These are phyloP conservation scores for Psilocybe sp. DNA, from an alignment of 768 basidiomycete species.

Conservation along the genomic window DNA sequence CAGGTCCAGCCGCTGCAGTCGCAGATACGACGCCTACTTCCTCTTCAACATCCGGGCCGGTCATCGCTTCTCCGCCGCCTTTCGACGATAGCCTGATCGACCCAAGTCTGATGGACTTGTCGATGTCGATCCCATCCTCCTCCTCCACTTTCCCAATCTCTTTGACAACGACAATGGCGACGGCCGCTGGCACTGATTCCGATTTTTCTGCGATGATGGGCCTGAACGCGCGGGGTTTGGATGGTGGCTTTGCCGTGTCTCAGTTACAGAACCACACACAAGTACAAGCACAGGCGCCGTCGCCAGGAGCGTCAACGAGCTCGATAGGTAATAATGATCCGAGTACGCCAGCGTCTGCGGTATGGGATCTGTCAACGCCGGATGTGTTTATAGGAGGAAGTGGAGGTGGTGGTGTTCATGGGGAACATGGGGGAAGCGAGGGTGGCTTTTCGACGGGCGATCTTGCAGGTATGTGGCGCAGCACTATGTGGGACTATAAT, in stretches of 20 bases:
- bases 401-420: too few relatives aligned
- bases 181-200: not conserved
- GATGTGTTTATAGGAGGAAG: conserved; percentile 28
- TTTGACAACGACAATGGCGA: not conserved
- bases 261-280: not conserved
- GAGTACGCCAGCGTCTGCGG: conserved; percentile 33
- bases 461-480: conserved; percentile 21
- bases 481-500: conserved; percentile 13
- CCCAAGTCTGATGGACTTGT: conserved; percentile 29
- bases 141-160: not conserved
- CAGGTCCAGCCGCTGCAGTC: not conserved
- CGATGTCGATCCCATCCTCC: conserved; percentile 18
- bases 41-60: not conserved
- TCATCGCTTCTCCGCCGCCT: not conserved
- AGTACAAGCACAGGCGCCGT: conserved; percentile 22
- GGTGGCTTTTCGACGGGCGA: not conserved
- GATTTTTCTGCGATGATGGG: not conserved
- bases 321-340: conserved; percentile 27
- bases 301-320: conserved; percentile 29
- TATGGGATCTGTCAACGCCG: conserved; percentile 32
- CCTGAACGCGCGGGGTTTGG: not conserved
- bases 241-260: not conserved
- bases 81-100: conserved; percentile 25
- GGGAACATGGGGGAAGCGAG: conserved; percentile 6
- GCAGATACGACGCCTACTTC: not conserved